phyloP scores from a whole-genome alignment of 257 asterid species.

The Solanum ossicruentum region DNA sequence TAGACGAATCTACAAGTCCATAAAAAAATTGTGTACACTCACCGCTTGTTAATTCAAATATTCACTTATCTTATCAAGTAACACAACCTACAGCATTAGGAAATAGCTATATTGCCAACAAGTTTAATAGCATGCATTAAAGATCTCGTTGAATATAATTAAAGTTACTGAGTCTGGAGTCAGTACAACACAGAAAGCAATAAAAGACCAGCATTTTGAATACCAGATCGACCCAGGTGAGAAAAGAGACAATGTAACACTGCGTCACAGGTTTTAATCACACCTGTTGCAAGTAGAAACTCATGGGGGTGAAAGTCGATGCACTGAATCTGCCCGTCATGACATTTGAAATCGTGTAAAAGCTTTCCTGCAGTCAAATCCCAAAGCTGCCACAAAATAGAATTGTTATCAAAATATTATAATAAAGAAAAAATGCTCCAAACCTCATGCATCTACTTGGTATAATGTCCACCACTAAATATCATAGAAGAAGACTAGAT shows the following conservation, averaged over 20 bases:
- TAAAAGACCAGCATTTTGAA: neutral
- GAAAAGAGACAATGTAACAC: constrained; percentile 1
- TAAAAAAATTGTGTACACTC: neutral
- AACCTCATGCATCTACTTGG: neutral
- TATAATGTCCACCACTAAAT: neutral
- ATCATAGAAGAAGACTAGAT: neutral
- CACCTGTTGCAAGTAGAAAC: constrained; percentile 96
- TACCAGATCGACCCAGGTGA: neutral
- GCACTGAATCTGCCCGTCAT: constrained; percentile 91
- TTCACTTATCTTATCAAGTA: neutral
- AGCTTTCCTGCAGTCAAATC: constrained; percentile 98
- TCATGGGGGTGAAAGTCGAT: constrained; percentile 96
- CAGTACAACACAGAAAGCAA: neutral
- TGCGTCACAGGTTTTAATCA: constrained; percentile 3
- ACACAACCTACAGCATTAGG: neutral
- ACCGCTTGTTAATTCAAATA: neutral
- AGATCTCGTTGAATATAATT: neutral
- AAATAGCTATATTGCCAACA: neutral
- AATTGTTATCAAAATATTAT: neutral
- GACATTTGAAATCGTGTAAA: constrained; percentile 82
- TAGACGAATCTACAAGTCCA: neutral
- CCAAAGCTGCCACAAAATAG: constrained; percentile 63
- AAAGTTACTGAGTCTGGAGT: neutral
- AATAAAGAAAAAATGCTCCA: neutral
- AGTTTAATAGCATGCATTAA: neutral